Evolutionary conservation across 129 eudicot genomes (phyloP), one percentile per base, ranked within the genome.

Genomic region (Sambucus nigra): DNA sequence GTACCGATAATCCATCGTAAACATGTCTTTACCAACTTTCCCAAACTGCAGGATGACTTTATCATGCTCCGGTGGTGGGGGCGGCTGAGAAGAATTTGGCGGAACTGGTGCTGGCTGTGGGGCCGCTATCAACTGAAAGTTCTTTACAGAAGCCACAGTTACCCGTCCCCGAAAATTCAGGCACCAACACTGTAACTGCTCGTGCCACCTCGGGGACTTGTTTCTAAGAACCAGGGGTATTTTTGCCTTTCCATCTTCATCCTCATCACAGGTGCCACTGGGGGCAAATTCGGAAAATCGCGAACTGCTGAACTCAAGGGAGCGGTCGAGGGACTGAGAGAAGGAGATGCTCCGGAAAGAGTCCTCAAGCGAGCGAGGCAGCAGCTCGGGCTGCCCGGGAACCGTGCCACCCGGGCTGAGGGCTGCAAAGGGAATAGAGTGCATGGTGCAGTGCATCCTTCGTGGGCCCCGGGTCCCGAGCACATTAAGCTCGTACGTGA

Each of bases 121-220:
- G 46, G 77, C 61, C 1, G 95, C 92, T 15, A 86, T 75, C 64
- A 86, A 55, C 57, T 86, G 95, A 23, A 86, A 81, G 63, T 81
- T 81, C 79, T 86, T 86, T 10, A 81, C 95, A 10, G 95, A 86
- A 0, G 95, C 95, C 5, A 86, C 86, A 0, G 95, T 86, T 47
- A 86, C 92, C 47, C 95, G 69, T 26, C 95, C 95, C 18, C 76
- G 59, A 17, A 86, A 81, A 67, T 86, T 86, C 35, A 86, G 59
- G 61, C 92, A 86, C 95, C 95, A 86, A 63, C 95, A 81, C 60
- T 86, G 95, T 35, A 86, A 51, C 68, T 86, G 95, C 51, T 81
- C 87, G 47, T 86, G 92, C 92, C 87, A 86, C 48, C 95, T 55
- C 11, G 95, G 95, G 1, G 91, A 71, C 70, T 86, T 86, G 80